These are phyloP conservation scores for Alternaria arbusti DNA, from an alignment of 2,329 filamentous ascomycete genomes.

Conservation along the genomic window DNA sequence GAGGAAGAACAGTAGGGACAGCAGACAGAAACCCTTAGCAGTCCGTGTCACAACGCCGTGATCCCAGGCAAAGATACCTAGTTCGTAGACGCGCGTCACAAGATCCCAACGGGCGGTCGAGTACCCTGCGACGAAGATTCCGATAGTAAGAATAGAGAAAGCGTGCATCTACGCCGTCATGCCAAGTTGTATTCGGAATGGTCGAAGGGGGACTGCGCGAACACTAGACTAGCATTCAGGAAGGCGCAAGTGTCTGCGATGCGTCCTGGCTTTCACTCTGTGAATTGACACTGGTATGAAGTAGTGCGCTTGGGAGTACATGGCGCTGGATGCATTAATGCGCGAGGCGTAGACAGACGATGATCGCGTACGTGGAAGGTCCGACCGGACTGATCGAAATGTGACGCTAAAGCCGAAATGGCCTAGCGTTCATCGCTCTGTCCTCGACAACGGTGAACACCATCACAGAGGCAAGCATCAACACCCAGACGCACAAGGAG, in stretches of 20 bases:
- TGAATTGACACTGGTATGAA: conserved; percentile 4
- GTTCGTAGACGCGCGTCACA: conserved; percentile 93
- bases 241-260: neutral
- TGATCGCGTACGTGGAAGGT: conserved; percentile 16
- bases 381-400: conserved; percentile 1
- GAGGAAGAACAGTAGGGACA: conserved; percentile 84
- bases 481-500: neutral
- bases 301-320: conserved; percentile 18
- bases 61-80: conserved; percentile 97
- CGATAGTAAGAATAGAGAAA: conserved; percentile 92
- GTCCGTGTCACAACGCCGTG: conserved; percentile 93
- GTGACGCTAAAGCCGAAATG: conserved; percentile 3
- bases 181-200: conserved; percentile 20
- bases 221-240: neutral
- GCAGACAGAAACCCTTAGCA: conserved; percentile 80
- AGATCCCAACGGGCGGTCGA: conserved; percentile 99
- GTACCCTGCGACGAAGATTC: conserved; percentile 99
- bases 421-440: conserved; percentile 5
- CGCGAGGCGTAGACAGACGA: conserved; percentile 5
- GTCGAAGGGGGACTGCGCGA: neutral
- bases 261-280: neutral
- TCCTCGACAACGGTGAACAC: conserved; percentile 3
- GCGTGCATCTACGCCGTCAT: conserved; percentile 79
- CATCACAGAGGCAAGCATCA: neutral
- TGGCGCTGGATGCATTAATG: conserved; percentile 16